A percentile compares a stretch with the other conserved stretches of the same genome.
These are phyloP conservation scores for Albugo laibachii DNA, from an alignment of 352 stramenopile species.

Conservation along the genomic window DNA sequence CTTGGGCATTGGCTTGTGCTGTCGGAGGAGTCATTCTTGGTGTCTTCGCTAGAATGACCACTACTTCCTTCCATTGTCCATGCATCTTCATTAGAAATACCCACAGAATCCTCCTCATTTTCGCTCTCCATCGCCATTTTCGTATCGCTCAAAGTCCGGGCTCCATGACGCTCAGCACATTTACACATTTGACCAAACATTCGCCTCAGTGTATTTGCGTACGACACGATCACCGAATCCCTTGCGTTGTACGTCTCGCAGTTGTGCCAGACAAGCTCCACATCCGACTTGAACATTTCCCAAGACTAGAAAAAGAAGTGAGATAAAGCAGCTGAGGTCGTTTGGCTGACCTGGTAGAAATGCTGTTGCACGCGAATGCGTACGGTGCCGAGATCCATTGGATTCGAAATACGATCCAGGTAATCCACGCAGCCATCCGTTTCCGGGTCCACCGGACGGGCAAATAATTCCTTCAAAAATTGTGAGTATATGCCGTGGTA, in stretches of 20 bases:
- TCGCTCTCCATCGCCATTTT: not conserved
- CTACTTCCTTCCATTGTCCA: constrained; percentile 2
- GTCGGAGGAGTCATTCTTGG: too few relatives aligned
- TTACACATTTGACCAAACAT: constrained; percentile 42
- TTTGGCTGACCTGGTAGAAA: constrained; percentile 38
- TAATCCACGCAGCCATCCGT: constrained; percentile 73
- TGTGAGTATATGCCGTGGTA: not conserved
- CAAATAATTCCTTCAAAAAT: constrained; percentile 47
- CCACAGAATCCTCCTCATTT: not conserved
- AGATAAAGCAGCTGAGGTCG: not conserved
- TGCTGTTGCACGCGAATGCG: constrained; percentile 24
- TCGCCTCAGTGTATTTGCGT: constrained; percentile 38
- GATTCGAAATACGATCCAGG: constrained; percentile 52
- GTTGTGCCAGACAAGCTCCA: constrained; percentile 69
- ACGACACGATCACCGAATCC: constrained; percentile 60
- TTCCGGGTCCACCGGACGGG: constrained; percentile 61
- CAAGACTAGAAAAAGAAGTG: constrained; percentile 21
- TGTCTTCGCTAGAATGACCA: too few relatives aligned
- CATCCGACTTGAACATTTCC: constrained; percentile 57
- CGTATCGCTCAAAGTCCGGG: constrained; percentile 16
- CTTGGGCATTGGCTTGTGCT: too few relatives aligned
- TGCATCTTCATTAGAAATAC: not conserved
- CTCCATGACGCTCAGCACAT: constrained; percentile 33
- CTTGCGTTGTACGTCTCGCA: constrained; percentile 60
- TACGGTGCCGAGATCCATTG: constrained; percentile 78